Evolutionary conservation across 1,284 basidiomycete genomes (phyloP).

Genomic region (Testicularia cyperi): DNA sequence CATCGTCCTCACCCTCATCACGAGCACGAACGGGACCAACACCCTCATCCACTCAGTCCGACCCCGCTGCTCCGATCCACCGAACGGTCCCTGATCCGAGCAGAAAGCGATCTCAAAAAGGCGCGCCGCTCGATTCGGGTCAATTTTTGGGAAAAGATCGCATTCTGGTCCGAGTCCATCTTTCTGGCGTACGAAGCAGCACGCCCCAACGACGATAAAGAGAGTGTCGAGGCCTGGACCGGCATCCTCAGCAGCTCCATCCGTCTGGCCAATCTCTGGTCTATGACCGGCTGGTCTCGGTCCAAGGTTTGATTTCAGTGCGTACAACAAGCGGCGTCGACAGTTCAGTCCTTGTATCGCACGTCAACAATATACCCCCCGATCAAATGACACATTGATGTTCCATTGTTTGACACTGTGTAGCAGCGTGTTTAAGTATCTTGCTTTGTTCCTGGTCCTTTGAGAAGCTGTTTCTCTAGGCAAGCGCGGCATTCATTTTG

Average conservation of each 20-base stretch:
- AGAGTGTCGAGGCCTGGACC: slow-evolving; percentile 33
- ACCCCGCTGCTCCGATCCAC: slow-evolving; percentile 7
- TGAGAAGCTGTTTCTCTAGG: too few relatives aligned
- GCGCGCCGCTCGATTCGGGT: slow-evolving; percentile 6
- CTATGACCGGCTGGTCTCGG: slow-evolving; percentile 12
- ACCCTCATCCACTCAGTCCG: neutral
- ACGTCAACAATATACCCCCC: too few relatives aligned
- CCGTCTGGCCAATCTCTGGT: slow-evolving; percentile 24
- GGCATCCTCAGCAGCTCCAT: slow-evolving; percentile 29
- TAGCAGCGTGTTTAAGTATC: too few relatives aligned
- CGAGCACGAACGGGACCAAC: neutral
- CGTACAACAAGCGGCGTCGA: too few relatives aligned
- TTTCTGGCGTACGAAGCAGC: slow-evolving; percentile 41
- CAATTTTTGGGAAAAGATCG: slow-evolving; percentile 24
- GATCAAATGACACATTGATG: too few relatives aligned
- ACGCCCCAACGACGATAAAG: slow-evolving; percentile 34
- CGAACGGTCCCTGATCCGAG: slow-evolving; percentile 20
- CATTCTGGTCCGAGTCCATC: slow-evolving; percentile 24
- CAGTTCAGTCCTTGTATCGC: too few relatives aligned
- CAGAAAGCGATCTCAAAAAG: slow-evolving; percentile 18
- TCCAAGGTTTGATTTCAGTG: neutral
- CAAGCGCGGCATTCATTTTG: too few relatives aligned
- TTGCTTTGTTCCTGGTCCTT: too few relatives aligned
- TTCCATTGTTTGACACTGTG: too few relatives aligned
- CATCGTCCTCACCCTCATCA: neutral